Evolutionary conservation across 2,329 filamentous ascomycete species (phyloP).

Genomic region (Macroventuria anomochaeta): DNA sequence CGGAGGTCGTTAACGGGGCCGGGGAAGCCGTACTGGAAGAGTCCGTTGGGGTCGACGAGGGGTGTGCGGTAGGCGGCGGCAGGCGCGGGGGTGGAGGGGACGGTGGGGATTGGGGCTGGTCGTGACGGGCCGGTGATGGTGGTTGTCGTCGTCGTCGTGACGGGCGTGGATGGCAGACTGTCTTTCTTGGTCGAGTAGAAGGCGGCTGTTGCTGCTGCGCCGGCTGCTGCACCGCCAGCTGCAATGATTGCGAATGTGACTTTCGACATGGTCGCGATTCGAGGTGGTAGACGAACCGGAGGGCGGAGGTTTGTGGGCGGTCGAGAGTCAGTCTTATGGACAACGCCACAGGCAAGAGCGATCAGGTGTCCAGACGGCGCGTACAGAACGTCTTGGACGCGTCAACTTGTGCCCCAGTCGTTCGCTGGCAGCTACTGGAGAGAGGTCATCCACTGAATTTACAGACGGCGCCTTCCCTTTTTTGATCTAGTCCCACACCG

Average conservation of each 20-base stretch:
- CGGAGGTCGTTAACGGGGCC: constrained; percentile 87
- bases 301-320: constrained; percentile 1
- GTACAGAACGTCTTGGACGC: constrained; percentile 47
- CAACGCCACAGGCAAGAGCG: constrained; percentile 8
- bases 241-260: constrained; percentile 58
- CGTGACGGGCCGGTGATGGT: constrained; percentile 38
- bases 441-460: constrained; percentile 18
- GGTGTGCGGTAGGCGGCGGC: constrained; percentile 30
- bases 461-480: constrained; percentile 2
- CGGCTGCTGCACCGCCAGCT: constrained; percentile 56
- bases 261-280: constrained; percentile 56
- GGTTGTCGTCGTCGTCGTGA: constrained; percentile 48
- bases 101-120: constrained; percentile 30
- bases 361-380: constrained; percentile 43
- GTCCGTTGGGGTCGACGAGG: constrained; percentile 57
- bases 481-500: constrained; percentile 13
- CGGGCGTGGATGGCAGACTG: constrained; percentile 30
- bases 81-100: constrained; percentile 37
- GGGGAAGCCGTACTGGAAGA: constrained; percentile 75
- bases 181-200: constrained; percentile 50
- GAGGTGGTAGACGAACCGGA: background rate
- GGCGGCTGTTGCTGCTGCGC: constrained; percentile 57
- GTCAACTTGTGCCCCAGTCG: constrained; percentile 35
- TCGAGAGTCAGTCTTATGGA: constrained; percentile 25
- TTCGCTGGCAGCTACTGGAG: constrained; percentile 10